Evolutionary conservation across 78 protist species (phyloP), one percentile per base, ranked within the genome.

Genomic region (Corallochytrium limacisporum): DNA sequence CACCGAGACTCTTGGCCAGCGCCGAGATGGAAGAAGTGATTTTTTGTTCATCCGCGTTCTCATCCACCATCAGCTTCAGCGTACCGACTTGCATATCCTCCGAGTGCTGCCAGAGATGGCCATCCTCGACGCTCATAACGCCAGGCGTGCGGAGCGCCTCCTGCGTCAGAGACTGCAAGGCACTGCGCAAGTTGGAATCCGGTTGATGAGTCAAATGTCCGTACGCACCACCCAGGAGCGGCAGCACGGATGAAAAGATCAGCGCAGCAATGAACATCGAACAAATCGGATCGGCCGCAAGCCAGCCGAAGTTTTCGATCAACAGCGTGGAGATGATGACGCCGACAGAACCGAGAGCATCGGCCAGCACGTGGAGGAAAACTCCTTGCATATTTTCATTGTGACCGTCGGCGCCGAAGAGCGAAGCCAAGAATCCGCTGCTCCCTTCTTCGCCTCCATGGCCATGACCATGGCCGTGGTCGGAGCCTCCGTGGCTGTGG

Each of bases 341-440:
- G 12, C 95, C 95, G 32, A 94, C 92, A 43, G 80, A 56, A 6
- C 97, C 98, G 20, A 94, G 60, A 7, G 96, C 84, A 63, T 94
- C 98, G 10, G 98, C 98, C 0, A 94, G 32, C 13, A 94, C 56
- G 72, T 94, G 98, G 22, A 94, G 77, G 72, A 82, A 87, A 35
- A 94, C 87, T 15, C 91, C 90, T 46, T 37, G 24, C 72, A 65
- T 65, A 10, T 65, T 65, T 33, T 31, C 69, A 39, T 65, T 39
- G 24, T 43, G 66, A n/a, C n/a, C n/a, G n/a, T n/a, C n/a, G n/a
- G n/a, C n/a, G n/a, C n/a, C n/a, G n/a, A n/a, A n/a, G n/a, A n/a
- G n/a, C n/a, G n/a, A n/a, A n/a, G n/a, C n/a, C n/a, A n/a, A n/a
- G n/a, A n/a, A n/a, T n/a, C n/a, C n/a, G n/a, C n/a, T n/a, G n/a